A percentile compares a stretch with the other conserved stretches of the same genome.
Conservation (phyloP, 129 eudicot genomes). For the Artemisia annua region DNA sequence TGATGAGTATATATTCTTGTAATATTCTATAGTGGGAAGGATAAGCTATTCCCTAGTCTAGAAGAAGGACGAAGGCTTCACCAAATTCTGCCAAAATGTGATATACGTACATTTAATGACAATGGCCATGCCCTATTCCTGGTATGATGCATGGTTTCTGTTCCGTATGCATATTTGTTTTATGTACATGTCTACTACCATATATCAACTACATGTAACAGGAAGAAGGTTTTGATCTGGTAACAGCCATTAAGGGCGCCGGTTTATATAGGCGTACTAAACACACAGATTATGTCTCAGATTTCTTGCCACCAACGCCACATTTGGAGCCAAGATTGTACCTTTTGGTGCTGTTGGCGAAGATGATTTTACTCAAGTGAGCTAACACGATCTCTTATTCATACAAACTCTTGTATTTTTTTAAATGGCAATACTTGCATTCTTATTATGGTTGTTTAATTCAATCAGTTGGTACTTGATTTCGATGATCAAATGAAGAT, state of each 20-base stretch:
- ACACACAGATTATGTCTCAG: slow-evolving; percentile 36
- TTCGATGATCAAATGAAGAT: slow-evolving; percentile 60
- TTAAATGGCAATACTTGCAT: neutral
- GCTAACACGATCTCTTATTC: slow-evolving; percentile 14
- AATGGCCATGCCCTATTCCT: slow-evolving; percentile 50
- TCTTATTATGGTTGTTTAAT: neutral
- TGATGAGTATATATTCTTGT: neutral
- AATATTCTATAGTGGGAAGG: slow-evolving; percentile 46
- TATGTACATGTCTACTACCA: neutral
- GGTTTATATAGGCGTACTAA: slow-evolving; percentile 49
- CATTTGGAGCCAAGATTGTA: slow-evolving; percentile 73
- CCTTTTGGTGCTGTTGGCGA: slow-evolving; percentile 80
- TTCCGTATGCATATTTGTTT: neutral
- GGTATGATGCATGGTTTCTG: slow-evolving; percentile 36
- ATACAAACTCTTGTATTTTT: neutral
- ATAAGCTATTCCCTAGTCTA: slow-evolving; percentile 49
- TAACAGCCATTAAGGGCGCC: slow-evolving; percentile 41
- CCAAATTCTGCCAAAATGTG: slow-evolving; percentile 46
- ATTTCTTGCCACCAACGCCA: slow-evolving; percentile 56
- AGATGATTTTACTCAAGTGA: slow-evolving; percentile 64
- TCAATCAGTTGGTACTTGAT: slow-evolving; percentile 48
- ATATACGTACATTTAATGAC: slow-evolving; percentile 35
- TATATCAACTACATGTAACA: slow-evolving; percentile 19
- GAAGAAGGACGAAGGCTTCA: slow-evolving; percentile 65
- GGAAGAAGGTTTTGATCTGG: slow-evolving; percentile 54